Evolutionary conservation across 2,329 filamentous ascomycete genomes (phyloP).

Genomic region (Fusarium annulatum): DNA sequence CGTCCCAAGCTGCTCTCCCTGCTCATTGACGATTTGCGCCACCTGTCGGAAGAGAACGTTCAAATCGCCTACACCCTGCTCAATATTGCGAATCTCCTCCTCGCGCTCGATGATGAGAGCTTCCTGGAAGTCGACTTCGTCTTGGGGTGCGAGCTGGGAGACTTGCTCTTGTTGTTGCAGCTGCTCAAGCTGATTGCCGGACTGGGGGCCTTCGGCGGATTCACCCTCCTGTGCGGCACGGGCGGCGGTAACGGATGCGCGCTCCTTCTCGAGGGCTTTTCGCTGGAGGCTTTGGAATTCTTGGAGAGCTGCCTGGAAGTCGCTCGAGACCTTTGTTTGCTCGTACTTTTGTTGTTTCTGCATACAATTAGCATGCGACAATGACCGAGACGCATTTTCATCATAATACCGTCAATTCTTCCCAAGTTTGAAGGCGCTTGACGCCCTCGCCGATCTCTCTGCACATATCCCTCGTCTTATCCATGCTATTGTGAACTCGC

Average conservation of each 20-base stretch:
- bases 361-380: conserved; percentile 21
- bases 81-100: conserved; percentile 96
- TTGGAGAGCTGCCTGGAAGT: conserved; percentile 87
- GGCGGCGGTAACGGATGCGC: conserved; percentile 84
- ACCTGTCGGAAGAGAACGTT: conserved; percentile 98
- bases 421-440: conserved; percentile 91
- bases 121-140: conserved; percentile 98
- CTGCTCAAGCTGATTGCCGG: conserved; percentile 60
- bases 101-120: conserved; percentile 95
- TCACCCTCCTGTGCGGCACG: conserved; percentile 80
- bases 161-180: conserved; percentile 75
- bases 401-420: conserved; percentile 75
- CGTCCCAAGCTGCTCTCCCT: conserved; percentile 87
- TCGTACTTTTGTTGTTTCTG: conserved; percentile 96
- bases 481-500: conserved; percentile 85
- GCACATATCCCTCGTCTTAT: conserved; percentile 87
- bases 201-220: conserved; percentile 48
- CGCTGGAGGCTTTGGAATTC: conserved; percentile 96
- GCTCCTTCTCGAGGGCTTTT: conserved; percentile 90
- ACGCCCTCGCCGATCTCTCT: conserved; percentile 93
- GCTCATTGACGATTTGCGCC: conserved; percentile 95
- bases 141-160: conserved; percentile 84
- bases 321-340: conserved; percentile 91
- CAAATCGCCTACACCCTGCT: conserved; percentile 93
- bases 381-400: neutral